Conservation (phyloP, 176 grass and related monocot species). For the Musa troglodytarum region DNA sequence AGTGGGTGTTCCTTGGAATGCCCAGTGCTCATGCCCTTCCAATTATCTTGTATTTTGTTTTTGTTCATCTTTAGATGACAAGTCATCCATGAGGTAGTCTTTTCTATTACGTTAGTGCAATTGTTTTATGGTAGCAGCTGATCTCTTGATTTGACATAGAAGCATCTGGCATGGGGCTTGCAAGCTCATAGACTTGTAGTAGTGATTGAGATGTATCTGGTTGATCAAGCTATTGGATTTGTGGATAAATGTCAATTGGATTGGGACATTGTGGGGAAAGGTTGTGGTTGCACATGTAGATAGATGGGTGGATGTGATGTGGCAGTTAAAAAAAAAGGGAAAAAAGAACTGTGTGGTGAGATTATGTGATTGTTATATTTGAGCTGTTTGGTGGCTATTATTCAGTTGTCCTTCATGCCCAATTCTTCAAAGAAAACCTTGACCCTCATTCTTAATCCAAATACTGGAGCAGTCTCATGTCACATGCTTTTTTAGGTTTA, state of each 20-base stretch:
- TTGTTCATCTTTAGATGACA: not conserved
- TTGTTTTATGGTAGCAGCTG: too few relatives aligned
- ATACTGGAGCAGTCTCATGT: too few relatives aligned
- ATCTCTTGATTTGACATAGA: too few relatives aligned
- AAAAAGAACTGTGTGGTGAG: not conserved
- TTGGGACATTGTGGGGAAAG: not conserved
- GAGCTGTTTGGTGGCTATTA: not conserved
- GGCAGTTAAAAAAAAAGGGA: not conserved
- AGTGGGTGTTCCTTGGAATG: not conserved
- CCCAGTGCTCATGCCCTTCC: not conserved
- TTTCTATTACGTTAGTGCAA: too few relatives aligned
- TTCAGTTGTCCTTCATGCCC: not conserved
- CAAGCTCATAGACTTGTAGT: not conserved
- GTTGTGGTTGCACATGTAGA: not conserved
- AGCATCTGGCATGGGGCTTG: too few relatives aligned
- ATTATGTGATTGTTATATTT: too few relatives aligned
- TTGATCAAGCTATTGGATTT: not conserved
- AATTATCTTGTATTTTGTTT: not conserved
- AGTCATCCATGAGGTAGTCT: too few relatives aligned
- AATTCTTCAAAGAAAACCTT: not conserved
- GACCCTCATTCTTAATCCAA: too few relatives aligned
- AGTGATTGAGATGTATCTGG: not conserved
- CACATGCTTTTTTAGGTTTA: too few relatives aligned
- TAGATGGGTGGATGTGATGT: not conserved
- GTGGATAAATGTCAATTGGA: too few relatives aligned